Conservation (phyloP, 2,329 filamentous ascomycete genomes). For the Stagonosporopsis tanaceti region DNA sequence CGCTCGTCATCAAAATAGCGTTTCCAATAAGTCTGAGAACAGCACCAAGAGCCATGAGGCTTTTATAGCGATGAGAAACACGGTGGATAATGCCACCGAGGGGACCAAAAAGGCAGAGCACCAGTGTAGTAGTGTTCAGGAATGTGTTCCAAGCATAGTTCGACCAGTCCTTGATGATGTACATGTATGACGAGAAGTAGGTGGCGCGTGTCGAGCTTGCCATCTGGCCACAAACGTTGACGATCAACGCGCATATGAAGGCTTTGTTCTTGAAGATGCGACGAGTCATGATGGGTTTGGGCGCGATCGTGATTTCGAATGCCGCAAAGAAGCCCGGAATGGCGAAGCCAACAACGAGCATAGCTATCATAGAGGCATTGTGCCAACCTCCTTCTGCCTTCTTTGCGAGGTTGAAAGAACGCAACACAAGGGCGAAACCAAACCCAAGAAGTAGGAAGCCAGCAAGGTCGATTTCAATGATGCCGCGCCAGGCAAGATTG, state of each 20-base stretch:
- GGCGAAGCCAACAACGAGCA: background rate
- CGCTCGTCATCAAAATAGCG: background rate
- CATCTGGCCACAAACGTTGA: constrained; percentile 1
- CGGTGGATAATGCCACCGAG: constrained; percentile 1
- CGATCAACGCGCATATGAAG: background rate
- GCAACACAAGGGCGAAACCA: background rate
- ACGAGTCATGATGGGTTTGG: constrained; percentile 1
- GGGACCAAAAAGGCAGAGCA: constrained; percentile 2
- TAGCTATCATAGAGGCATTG: background rate
- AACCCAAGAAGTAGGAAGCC: background rate
- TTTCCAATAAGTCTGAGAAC: background rate
- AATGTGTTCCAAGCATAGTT: constrained; percentile 4
- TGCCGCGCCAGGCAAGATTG: constrained; percentile 2
- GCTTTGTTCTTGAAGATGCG: constrained; percentile 1
- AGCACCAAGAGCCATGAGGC: background rate
- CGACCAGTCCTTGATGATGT: constrained; percentile 4
- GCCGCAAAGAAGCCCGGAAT: background rate
- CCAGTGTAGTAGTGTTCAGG: background rate
- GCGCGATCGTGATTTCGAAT: background rate
- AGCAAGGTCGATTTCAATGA: background rate
- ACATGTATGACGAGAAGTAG: constrained; percentile 2
- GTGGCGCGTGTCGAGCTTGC: constrained; percentile 3
- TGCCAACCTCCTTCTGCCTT: background rate
- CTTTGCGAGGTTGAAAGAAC: constrained; percentile 2
- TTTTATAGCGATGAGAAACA: background rate